Percentiles rank a stretch among this genome's conserved stretches.
phyloP scores from a whole-genome alignment of 1,139 yeast species.

The Magnusiomyces suaveolens region DNA sequence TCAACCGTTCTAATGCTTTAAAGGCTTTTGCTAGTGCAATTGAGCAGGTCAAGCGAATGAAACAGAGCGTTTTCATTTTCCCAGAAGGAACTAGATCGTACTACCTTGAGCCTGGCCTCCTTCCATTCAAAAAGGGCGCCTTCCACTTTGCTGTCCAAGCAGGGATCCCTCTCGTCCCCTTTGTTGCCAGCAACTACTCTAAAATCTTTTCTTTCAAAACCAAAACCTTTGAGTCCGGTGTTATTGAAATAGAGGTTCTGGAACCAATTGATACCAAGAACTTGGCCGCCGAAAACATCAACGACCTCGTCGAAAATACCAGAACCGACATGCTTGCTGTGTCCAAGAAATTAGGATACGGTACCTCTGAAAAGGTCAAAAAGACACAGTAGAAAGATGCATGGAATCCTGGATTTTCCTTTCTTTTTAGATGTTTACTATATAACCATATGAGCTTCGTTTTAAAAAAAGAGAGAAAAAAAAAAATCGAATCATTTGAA shows the following conservation, averaged over 20 bases:
- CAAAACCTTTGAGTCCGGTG: conserved; percentile 44
- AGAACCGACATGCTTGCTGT: conserved; percentile 34
- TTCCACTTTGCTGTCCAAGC: conserved; percentile 96
- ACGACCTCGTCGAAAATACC: conserved; percentile 37
- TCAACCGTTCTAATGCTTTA: conserved; percentile 65
- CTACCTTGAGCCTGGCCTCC: conserved; percentile 53
- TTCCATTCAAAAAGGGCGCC: conserved; percentile 95
- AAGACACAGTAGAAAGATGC: conserved; percentile 2
- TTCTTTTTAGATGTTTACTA: too few relatives aligned
- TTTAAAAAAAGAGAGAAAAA: too few relatives aligned
- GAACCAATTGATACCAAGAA: conserved; percentile 56
- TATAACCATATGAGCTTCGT: too few relatives aligned
- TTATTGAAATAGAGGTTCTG: conserved; percentile 54
- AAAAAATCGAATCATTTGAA: not conserved
- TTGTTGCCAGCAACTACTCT: conserved; percentile 79
- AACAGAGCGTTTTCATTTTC: conserved; percentile 68
- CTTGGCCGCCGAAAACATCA: conserved; percentile 51
- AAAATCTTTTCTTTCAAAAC: conserved; percentile 53
- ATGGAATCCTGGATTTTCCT: too few relatives aligned
- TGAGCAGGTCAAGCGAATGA: conserved; percentile 45
- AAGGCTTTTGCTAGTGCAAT: conserved; percentile 66
- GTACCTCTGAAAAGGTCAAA: conserved; percentile 10
- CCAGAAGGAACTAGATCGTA: conserved; percentile 93
- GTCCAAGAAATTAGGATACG: conserved; percentile 30
- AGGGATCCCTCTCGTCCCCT: conserved; percentile 77